Percentiles rank a stretch among this genome's conserved stretches.
These are phyloP conservation scores for Erodium maritimum DNA, from an alignment of 345 rosid species.

Conservation along the genomic window DNA sequence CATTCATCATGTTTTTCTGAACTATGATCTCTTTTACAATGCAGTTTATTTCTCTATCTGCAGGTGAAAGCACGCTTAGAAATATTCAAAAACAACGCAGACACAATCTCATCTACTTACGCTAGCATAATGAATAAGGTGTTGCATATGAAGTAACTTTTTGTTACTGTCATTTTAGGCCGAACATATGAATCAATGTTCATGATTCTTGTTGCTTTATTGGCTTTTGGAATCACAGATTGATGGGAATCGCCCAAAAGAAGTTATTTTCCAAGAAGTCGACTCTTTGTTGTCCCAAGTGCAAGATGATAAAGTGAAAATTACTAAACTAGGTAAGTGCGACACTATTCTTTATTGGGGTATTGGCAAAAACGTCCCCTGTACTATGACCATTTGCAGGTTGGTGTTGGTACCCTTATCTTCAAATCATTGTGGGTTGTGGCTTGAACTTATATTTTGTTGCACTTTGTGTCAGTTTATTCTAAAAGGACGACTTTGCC, in stretches of 20 bases:
- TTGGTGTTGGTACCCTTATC: no score
- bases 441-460: no score
- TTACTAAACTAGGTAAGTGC: slow-evolving; percentile 19
- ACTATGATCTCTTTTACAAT: neutral
- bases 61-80: slow-evolving; percentile 71
- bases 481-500: no score
- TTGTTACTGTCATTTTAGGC: neutral
- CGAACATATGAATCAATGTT: neutral
- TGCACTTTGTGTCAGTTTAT: no score
- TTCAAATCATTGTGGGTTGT: no score
- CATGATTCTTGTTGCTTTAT: slow-evolving; percentile 5
- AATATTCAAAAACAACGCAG: slow-evolving; percentile 67
- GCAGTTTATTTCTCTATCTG: slow-evolving; percentile 4
- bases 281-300: slow-evolving; percentile 47
- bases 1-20: neutral
- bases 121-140: slow-evolving; percentile 55
- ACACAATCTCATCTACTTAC: slow-evolving; percentile 52
- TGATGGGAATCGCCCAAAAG: slow-evolving; percentile 68
- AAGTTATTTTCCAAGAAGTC: slow-evolving; percentile 50
- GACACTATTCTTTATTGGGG: no score
- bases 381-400: no score
- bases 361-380: no score
- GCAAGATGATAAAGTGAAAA: slow-evolving; percentile 27
- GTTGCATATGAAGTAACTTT: slow-evolving; percentile 2
- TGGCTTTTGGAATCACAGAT: slow-evolving; percentile 31